Base-by-base conservation (phyloP, 768 basidiomycete genomes). In the Leccinum sublutescens region DNA sequence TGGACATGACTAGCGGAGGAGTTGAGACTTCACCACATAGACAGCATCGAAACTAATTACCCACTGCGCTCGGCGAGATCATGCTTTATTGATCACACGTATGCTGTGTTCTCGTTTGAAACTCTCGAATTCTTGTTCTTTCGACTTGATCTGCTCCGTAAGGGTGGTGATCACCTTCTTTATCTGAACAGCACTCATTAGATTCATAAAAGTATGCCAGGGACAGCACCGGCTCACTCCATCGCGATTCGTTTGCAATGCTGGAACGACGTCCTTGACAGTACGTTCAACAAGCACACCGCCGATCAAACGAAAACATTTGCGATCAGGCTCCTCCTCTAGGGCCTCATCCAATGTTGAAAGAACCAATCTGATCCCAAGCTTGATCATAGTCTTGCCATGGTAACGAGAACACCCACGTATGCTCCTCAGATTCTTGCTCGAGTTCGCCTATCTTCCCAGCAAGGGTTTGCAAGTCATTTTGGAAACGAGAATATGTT, bases 371-470 rank as follows among this genome's bases (percentile, higher is more conserved):
- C 95, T 98, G 62, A 55, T 45, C 21, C 15, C 36, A 50, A 56
- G 50, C 34, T 60, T 45, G 2, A 57, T 58, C n/a, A 38, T 33
- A 17, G 14, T 29, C 19, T 45, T 49, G n/a, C 33, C 53, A 59
- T 49, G 52, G n/a, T 5, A 50, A 36, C 33, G 56, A 51, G 59
- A 50, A 47, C 14, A 82, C 87, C 64, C 62, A 95, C 96, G 82
- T 81, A 73, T 99, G 95, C 71, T 99, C 97, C 62, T 99, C 97
- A 19, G 93, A 86, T 68, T 99, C 97, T 64, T 88, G 85, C 73
- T 99, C 97, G 33, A 99, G 81, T 75, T 99, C 97, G 61, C 92
- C 91, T 66, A 98, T 95, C 77, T 98, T 98, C 63, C 87, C 85
- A 38, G 94, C 93, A 27, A 98, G 76, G n/a, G 86, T 83, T 73